Evolutionary conservation across 345 rosid genomes (phyloP), one percentile per base, ranked within the genome.

Genomic region (Eucalyptus tenuipes): DNA sequence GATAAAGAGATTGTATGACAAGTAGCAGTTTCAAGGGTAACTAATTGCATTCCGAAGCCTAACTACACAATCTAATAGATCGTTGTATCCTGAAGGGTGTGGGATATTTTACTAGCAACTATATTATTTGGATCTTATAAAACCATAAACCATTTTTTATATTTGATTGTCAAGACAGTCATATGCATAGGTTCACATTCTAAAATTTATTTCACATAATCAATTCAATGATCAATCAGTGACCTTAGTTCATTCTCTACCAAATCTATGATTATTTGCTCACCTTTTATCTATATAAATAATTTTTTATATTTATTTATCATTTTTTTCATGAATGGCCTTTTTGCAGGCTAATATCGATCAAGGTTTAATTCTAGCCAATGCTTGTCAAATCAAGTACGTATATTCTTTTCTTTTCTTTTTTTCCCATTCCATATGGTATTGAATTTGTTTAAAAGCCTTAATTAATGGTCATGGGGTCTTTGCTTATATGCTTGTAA

Each of bases 51-150:
- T 61, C 0, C 0, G 2, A 61, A 12, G 33, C 33, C 68, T 61
- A 61, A 61, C 8, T 2, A 27, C 33, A 61, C 33, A 15, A 61
- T 13, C 33, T 61, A 27, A 29, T 27, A 29, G 17, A 61, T 61
- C 3, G 0, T 3, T 1, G 4, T 29, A 29, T 61, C 33, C 17
- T 2, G 0, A 0, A 61, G 33, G 68, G 68, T 14, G 29, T 29
- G 9, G 31, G 68, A 61, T 61, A 61, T 61, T 27, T 4, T 61
- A 29, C 68, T 29, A 27, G 33, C 14, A 61, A 29, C 8, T 2
- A 13, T 13, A 61, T 61, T 61, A 13, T 29, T 61, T 29, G 33
- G 68, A 61, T 61, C 3, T 61, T 6, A 29, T 61, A 61, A 29
- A 61, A 0, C 3, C 16, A 6, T 61, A 29, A 61, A 0, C 3